A percentile compares a stretch with the other conserved stretches of the same genome.
These are phyloP conservation scores for Zizania palustris DNA, from an alignment of 202 grass and related monocot genomes.

Conservation along the genomic window DNA sequence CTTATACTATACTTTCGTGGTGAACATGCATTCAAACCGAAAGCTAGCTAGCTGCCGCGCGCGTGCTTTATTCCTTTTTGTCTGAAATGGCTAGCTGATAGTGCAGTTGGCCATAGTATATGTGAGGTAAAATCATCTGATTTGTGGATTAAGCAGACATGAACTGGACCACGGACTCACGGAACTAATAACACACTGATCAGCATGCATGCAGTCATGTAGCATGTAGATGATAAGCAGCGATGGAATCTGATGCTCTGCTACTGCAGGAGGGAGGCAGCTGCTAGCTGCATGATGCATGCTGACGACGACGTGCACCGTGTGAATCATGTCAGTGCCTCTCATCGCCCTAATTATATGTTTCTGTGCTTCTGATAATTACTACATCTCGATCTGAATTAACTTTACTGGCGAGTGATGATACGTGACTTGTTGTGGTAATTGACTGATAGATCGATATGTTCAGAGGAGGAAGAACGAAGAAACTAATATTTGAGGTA, in stretches of 20 bases:
- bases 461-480: not conserved
- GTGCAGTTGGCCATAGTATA: not conserved
- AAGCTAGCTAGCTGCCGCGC: constrained; percentile 23
- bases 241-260: not conserved
- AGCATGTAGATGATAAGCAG: not conserved
- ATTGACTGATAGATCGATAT: not conserved
- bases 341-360: not conserved
- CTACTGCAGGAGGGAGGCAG: not conserved
- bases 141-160: not conserved
- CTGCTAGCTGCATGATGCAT: not conserved
- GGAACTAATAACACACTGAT: not conserved
- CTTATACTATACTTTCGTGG: too few relatives aligned
- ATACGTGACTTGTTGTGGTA: not conserved
- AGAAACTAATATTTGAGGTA: too few relatives aligned
- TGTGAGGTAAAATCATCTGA: not conserved
- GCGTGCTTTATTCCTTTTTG: not conserved
- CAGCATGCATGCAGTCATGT: not conserved
- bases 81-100: not conserved
- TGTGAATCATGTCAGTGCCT: not conserved
- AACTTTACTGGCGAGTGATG: not conserved
- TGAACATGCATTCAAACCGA: not conserved
- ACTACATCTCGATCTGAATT: too few relatives aligned
- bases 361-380: not conserved
- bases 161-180: constrained; percentile 11
- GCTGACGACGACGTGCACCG: not conserved